Percentiles rank a stretch among this genome's conserved stretches.
phyloP scores from a whole-genome alignment of 257 asterid genomes.

The Paulownia fortunei region DNA sequence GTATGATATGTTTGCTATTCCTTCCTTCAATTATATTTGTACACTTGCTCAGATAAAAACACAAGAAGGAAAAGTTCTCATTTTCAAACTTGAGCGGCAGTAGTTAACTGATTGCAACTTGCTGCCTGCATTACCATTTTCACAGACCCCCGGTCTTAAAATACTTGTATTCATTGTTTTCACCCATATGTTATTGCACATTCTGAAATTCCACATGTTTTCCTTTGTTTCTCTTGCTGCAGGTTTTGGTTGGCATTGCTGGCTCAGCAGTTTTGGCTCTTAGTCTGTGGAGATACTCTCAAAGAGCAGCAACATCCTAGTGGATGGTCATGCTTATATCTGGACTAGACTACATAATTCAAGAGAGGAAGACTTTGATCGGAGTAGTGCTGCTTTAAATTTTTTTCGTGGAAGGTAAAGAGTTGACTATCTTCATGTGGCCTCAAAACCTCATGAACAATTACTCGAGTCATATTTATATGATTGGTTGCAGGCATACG shows the following conservation, averaged over 20 bases:
- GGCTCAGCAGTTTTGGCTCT: slow-evolving; percentile 64
- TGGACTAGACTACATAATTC: slow-evolving; percentile 25
- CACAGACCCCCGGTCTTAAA: background rate
- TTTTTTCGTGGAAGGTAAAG: background rate
- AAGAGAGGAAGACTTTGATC: background rate
- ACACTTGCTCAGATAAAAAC: background rate
- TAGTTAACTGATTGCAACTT: background rate
- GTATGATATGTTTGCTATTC: background rate
- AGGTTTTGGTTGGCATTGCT: slow-evolving; percentile 78
- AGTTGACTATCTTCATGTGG: background rate
- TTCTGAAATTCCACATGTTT: slow-evolving; percentile 4
- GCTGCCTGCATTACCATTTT: slow-evolving; percentile 23
- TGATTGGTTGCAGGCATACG: background rate
- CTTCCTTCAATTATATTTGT: background rate
- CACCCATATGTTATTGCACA: background rate
- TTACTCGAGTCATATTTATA: background rate
- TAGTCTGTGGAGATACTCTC: slow-evolving; percentile 71
- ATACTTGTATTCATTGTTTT: background rate
- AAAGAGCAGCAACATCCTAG: slow-evolving; percentile 51
- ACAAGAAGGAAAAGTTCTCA: background rate
- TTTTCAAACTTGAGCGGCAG: background rate
- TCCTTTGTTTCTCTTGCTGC: slow-evolving; percentile 32
- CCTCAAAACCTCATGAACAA: background rate
- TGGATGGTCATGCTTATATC: slow-evolving; percentile 4
- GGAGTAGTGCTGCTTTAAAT: background rate